A percentile compares a stretch with the other conserved stretches of the same genome.
These are phyloP conservation scores for Arabis alpina DNA, from an alignment of 345 rosid species.

Conservation along the genomic window DNA sequence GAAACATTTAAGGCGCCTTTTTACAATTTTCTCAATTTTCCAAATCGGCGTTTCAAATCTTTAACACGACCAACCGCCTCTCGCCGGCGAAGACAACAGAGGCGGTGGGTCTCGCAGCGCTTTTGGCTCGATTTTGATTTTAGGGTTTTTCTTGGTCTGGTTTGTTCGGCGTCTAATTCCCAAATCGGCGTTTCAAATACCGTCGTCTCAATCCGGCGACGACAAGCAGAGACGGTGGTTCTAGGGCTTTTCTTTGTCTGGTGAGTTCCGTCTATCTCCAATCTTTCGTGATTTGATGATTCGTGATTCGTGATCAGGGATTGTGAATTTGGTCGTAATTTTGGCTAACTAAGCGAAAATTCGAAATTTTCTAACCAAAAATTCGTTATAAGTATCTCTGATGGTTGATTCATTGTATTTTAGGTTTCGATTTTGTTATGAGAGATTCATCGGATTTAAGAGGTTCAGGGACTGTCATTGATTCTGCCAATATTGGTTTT, in stretches of 20 bases:
- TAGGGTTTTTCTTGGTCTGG: neutral
- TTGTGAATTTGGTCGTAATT: constrained; percentile 9
- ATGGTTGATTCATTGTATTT: neutral
- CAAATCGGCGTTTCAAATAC: too few relatives aligned
- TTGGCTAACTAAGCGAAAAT: neutral
- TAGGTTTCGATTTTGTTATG: constrained; percentile 4
- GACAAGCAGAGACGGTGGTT: neutral
- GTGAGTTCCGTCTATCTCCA: constrained; percentile 25
- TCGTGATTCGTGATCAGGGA: neutral
- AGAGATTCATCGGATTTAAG: constrained; percentile 12
- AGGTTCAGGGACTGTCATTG: constrained; percentile 47
- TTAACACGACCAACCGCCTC: neutral
- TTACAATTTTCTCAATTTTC: neutral
- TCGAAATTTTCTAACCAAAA: neutral
- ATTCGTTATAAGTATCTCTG: neutral
- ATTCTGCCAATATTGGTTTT: constrained; percentile 64
- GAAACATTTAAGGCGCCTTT: neutral
- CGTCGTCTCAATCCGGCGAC: too few relatives aligned
- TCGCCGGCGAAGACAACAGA: constrained; percentile 34
- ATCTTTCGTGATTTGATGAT: too few relatives aligned
- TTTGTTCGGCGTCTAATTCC: neutral
- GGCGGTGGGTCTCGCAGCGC: constrained; percentile 23
- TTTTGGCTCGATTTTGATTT: constrained; percentile 1
- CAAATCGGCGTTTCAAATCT: constrained; percentile 9
- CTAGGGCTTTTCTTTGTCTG: neutral